These are phyloP conservation scores for Candida nanaspora DNA, from an alignment of 805 yeast species.

Conservation along the genomic window DNA sequence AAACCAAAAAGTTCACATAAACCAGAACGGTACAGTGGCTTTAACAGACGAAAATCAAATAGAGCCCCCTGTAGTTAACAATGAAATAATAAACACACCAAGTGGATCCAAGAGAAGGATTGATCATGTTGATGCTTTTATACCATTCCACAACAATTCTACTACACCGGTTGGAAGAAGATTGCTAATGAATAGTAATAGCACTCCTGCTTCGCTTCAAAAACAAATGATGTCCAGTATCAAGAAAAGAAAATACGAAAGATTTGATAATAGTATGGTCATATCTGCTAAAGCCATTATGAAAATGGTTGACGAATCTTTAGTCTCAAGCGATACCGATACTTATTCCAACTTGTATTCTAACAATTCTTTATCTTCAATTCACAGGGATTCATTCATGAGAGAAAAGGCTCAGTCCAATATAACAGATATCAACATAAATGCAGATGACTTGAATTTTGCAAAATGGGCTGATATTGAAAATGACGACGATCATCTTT, in stretches of 20 bases:
- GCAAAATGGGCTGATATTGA: conserved; percentile 16
- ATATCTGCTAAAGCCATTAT: conserved; percentile 29
- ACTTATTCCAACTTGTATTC: conserved; percentile 14
- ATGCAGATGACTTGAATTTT: conserved; percentile 22
- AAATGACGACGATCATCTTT: conserved; percentile 2
- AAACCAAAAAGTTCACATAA: conserved; percentile 4
- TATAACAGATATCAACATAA: too few relatives aligned
- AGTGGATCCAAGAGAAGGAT: conserved; percentile 11
- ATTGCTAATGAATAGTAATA: conserved; percentile 1
- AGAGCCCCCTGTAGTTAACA: not conserved
- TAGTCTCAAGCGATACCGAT: conserved; percentile 30
- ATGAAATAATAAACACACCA: conserved; percentile 12
- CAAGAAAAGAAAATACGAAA: conserved; percentile 18
- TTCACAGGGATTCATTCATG: not conserved
- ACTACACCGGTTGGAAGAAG: conserved; percentile 8
- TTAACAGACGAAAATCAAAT: conserved; percentile 2
- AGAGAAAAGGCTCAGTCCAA: not conserved
- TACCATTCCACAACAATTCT: conserved; percentile 17
- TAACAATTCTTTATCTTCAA: not conserved
- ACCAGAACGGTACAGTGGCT: conserved; percentile 5
- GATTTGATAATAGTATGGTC: conserved; percentile 28
- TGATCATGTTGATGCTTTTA: conserved; percentile 9
- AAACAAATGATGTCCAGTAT: not conserved
- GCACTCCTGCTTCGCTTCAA: conserved; percentile 4
- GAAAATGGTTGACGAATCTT: conserved; percentile 31